Conservation (phyloP, 2,329 filamentous ascomycete genomes). For the Calonectria fujianensis region DNA sequence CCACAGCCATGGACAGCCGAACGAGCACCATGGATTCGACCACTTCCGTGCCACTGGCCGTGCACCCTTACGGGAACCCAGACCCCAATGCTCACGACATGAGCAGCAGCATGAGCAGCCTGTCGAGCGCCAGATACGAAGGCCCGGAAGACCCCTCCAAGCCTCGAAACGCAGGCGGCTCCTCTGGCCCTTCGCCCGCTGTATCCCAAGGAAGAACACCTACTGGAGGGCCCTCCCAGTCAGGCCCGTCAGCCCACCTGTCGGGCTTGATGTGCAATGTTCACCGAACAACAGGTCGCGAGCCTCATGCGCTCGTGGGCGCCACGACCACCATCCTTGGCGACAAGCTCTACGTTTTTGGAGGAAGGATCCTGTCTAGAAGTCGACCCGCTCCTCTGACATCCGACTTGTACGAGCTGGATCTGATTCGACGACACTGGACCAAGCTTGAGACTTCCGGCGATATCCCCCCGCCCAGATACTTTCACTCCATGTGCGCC, state of each 20-base stretch:
- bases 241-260: conserved; percentile 73
- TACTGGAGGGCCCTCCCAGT: conserved; percentile 65
- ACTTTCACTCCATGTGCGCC: conserved; percentile 97
- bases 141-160: conserved; percentile 69
- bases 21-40: conserved; percentile 71
- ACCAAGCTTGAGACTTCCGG: conserved; percentile 89
- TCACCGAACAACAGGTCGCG: conserved; percentile 90
- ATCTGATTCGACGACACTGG: conserved; percentile 94
- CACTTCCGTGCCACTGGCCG: conserved; percentile 57
- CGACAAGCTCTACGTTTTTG: conserved; percentile 98
- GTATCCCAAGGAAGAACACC: conserved; percentile 60
- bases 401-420: conserved; percentile 93
- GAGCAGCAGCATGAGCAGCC: conserved; percentile 69
- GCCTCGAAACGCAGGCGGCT: conserved; percentile 72
- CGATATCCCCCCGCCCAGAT: conserved; percentile 91
- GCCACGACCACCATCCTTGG: conserved; percentile 96
- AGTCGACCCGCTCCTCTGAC: conserved; percentile 88
- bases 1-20: conserved; percentile 62
- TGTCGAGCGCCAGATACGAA: conserved; percentile 66
- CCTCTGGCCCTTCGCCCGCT: conserved; percentile 75
- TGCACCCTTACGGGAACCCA: conserved; percentile 61
- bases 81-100: conserved; percentile 61
- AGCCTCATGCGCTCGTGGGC: conserved; percentile 93
- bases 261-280: conserved; percentile 83
- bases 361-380: conserved; percentile 89